Conservation (phyloP, 805 yeast species). For the Ogataea pini region DNA sequence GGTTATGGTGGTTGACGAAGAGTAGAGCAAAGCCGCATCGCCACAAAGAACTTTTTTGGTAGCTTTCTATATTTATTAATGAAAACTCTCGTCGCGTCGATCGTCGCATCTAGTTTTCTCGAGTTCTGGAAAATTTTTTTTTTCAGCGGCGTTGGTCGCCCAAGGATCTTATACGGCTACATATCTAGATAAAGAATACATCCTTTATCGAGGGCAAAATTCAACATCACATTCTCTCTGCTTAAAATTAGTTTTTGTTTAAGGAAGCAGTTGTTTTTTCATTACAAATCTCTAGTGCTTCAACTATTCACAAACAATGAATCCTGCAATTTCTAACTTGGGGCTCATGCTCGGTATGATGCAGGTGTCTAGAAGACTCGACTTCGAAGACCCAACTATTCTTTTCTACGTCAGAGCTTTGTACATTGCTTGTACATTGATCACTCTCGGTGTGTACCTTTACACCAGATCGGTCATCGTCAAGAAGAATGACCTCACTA, state of each 20-base stretch:
- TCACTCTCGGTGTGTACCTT: constrained; percentile 68
- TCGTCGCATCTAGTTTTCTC: not conserved
- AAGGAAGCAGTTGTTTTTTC: not conserved
- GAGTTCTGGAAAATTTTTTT: constrained; percentile 6
- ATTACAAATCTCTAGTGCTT: not conserved
- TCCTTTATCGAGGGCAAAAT: constrained; percentile 5
- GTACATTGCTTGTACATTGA: constrained; percentile 64
- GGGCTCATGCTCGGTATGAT: constrained; percentile 93
- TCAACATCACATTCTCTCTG: too few species aligned
- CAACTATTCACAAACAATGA: constrained; percentile 52
- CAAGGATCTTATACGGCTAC: constrained; percentile 4
- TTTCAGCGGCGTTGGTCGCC: constrained; percentile 9
- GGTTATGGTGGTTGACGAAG: constrained; percentile 39
- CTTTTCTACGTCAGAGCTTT: constrained; percentile 73
- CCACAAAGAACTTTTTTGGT: not conserved
- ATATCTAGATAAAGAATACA: not conserved
- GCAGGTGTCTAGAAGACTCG: constrained; percentile 88
- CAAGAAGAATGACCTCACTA: constrained; percentile 84
- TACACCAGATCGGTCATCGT: constrained; percentile 60
- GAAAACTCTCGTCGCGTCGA: not conserved
- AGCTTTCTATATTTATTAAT: too few species aligned
- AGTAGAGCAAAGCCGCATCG: not conserved
- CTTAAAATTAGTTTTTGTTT: not conserved
- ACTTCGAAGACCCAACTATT: constrained; percentile 79
- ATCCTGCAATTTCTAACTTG: constrained; percentile 84